A percentile compares a stretch with the other conserved stretches of the same genome.
These are phyloP conservation scores for Allium cepa DNA, from an alignment of 106 monocot genomes.

Conservation along the genomic window DNA sequence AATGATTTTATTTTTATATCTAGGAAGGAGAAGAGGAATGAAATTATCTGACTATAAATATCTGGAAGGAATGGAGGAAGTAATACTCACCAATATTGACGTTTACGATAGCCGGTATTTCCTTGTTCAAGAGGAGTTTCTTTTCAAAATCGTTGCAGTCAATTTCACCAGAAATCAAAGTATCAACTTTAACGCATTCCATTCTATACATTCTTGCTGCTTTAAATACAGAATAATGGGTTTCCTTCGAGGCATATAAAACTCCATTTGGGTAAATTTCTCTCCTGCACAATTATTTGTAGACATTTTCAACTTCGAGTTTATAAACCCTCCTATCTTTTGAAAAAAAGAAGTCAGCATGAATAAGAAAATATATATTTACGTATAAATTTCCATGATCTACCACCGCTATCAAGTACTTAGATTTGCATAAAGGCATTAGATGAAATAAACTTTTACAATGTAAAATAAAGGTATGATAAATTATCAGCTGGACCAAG, in stretches of 20 bases:
- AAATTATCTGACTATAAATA: too few relatives aligned
- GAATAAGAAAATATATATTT: too few relatives aligned
- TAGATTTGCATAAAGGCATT: too few relatives aligned
- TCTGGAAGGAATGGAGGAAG: conserved; percentile 4
- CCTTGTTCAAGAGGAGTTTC: conserved; percentile 44
- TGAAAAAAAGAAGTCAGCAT: background rate
- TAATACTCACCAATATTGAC: conserved; percentile 54
- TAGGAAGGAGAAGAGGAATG: too few relatives aligned
- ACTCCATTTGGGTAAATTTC: conserved; percentile 59
- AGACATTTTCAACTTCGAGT: background rate
- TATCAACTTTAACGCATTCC: conserved; percentile 56
- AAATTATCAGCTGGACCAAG: too few relatives aligned
- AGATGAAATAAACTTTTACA: too few relatives aligned
- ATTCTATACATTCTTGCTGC: conserved; percentile 79
- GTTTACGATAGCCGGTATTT: conserved; percentile 62
- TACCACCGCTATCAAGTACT: too few relatives aligned
- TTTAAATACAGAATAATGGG: conserved; percentile 78
- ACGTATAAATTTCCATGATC: too few relatives aligned
- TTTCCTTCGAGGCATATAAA: conserved; percentile 61
- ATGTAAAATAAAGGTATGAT: too few relatives aligned
- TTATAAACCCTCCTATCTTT: background rate
- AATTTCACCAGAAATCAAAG: conserved; percentile 66
- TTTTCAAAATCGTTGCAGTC: conserved; percentile 44
- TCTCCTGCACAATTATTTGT: conserved; percentile 31
- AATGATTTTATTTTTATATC: too few relatives aligned